Base-by-base conservation (phyloP, 1,284 basidiomycete genomes). In the Mycosarcoma maydis region DNA sequence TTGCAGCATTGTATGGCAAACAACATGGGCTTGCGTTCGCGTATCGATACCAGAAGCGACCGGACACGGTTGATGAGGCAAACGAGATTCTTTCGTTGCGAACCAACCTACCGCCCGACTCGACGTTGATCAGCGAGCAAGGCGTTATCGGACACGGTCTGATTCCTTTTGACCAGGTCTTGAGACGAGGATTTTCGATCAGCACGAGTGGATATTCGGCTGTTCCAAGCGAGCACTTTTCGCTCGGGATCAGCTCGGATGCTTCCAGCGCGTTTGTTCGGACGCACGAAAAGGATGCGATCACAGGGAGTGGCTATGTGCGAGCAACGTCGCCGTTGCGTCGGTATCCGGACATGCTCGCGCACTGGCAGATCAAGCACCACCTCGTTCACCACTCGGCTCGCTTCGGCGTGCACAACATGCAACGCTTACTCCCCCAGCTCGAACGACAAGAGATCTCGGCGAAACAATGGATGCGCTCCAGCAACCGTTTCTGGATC, bases 341-440 rank as follows among this genome's bases (percentile, higher is more conserved):
- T 38, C 87, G 96, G 20, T 97, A 89, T 82, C 83, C 85, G 36
- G 96, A 99, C 83, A 83, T 98, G 72, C 80, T 96, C 6, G 84
- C 85, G 9, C 96, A 98, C 83, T 99, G 94, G 92, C 94, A 98
- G 82, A 88, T 99, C 82, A 95, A 97, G 80, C 85, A 88, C 43
- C 87, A 87, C 3, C 83, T 97, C 11, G 37, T 65, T 1, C 50
- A 50, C 14, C 17, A 26, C 4, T 30, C 29, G 6, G 19, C 55
- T n/a, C 42, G 49, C 0, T 75, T 58, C 22, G 4, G 8, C 4
- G 6, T 5, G 4, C 22, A 39, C 36, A 42, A 54, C 4, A 34
- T 78, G 11, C 33, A 38, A 8, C 19, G 36, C 5, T 17, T 64
- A 8, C 40, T 78, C 6, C 60, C 67, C 1, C 62, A 72, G 13